Conservation (phyloP, 2,329 filamentous ascomycete species). For the Didymella segeticola region DNA sequence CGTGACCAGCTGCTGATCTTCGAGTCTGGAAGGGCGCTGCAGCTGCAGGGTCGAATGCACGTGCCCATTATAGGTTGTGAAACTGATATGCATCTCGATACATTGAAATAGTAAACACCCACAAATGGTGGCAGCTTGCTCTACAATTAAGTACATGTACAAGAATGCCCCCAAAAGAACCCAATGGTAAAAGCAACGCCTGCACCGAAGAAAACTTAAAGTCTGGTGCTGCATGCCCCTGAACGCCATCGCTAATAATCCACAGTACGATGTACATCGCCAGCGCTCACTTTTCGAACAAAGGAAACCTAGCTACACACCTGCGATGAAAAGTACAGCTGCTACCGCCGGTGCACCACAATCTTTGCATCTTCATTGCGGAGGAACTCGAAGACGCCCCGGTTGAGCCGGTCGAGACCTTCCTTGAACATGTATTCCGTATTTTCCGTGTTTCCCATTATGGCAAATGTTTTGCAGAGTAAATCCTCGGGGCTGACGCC, state of each 20-base stretch:
- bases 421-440: conserved; percentile 46
- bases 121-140: not conserved
- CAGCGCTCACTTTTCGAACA: conserved; percentile 12
- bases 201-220: not conserved
- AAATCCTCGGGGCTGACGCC: conserved; percentile 43
- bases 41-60: conserved; percentile 4
- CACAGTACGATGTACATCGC: not conserved
- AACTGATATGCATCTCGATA: not conserved
- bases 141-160: not conserved
- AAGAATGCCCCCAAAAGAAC: not conserved
- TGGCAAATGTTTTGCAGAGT: conserved; percentile 39
- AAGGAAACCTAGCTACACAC: conserved; percentile 1
- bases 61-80: not conserved
- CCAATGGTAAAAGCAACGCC: not conserved
- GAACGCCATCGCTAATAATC: conserved; percentile 38
- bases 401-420: conserved; percentile 37
- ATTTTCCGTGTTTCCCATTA: conserved; percentile 44
- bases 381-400: conserved; percentile 42
- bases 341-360: conserved; percentile 34
- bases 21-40: not conserved
- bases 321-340: not conserved
- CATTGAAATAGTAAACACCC: not conserved
- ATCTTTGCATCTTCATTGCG: conserved; percentile 42
- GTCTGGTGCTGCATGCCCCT: not conserved
- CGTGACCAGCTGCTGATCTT: not conserved